Conservation (phyloP, 192 early-diverging fungal genomes). For the Backusella mclennaniae region DNA sequence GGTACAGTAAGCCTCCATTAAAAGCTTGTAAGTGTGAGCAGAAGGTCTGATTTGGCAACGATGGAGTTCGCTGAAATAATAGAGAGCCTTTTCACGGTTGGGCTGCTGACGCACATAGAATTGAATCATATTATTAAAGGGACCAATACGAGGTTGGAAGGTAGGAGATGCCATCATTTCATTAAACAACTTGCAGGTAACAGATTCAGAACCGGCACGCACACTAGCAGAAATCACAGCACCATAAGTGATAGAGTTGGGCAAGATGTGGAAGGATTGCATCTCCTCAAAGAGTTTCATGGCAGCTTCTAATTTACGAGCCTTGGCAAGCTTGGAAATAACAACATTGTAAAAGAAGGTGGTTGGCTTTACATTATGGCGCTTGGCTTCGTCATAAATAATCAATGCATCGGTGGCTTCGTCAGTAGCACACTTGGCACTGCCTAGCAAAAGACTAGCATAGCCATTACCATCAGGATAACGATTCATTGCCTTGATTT, state of each 20-base stretch:
- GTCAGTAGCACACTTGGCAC: slow-evolving; percentile 45
- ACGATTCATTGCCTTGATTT: slow-evolving; percentile 41
- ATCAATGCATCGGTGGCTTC: slow-evolving; percentile 50
- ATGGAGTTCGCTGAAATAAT: slow-evolving; percentile 47
- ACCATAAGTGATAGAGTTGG: slow-evolving; percentile 56
- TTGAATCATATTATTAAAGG: slow-evolving; percentile 62
- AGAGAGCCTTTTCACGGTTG: slow-evolving; percentile 44
- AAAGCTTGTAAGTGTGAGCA: slow-evolving; percentile 52
- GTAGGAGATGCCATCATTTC: slow-evolving; percentile 45
- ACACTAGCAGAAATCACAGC: slow-evolving; percentile 56
- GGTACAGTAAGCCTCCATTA: slow-evolving; percentile 53
- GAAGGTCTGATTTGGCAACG: slow-evolving; percentile 46
- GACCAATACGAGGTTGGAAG: slow-evolving; percentile 51
- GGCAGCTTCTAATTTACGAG: slow-evolving; percentile 52
- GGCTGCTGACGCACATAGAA: slow-evolving; percentile 57
- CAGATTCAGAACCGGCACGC: slow-evolving; percentile 51
- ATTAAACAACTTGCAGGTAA: slow-evolving; percentile 43
- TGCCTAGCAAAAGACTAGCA: slow-evolving; percentile 51
- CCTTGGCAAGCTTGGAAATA: slow-evolving; percentile 57
- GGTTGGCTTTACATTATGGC: slow-evolving; percentile 50
- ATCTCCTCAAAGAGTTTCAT: slow-evolving; percentile 56
- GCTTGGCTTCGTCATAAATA: slow-evolving; percentile 56
- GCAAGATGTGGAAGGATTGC: slow-evolving; percentile 44
- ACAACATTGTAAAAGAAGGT: slow-evolving; percentile 61
- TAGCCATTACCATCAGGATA: slow-evolving; percentile 53